Conservation (phyloP, 2,329 filamentous ascomycete genomes). For the Sclerotinia glacialis region DNA sequence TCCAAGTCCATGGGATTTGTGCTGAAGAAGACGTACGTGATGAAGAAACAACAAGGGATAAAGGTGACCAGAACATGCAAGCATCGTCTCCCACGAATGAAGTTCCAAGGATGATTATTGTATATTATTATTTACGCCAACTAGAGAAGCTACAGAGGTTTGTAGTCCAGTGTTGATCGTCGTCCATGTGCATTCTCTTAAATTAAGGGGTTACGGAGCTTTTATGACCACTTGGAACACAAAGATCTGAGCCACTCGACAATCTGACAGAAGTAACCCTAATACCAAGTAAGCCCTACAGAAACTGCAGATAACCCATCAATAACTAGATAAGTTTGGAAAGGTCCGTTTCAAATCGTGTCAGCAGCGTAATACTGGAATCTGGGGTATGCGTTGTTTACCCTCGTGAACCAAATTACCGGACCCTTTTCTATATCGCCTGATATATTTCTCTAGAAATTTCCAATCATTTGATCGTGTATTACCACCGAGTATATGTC, state of each 20-base stretch:
- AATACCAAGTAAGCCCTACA: slow-evolving; percentile 7
- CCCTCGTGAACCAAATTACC: slow-evolving; percentile 19
- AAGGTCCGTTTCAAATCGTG: slow-evolving; percentile 3
- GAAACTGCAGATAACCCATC: not conserved
- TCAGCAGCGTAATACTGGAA: slow-evolving; percentile 6
- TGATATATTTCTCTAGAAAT: slow-evolving; percentile 6
- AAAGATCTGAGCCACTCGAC: slow-evolving; percentile 21
- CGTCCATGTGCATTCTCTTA: not conserved
- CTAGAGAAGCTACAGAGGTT: not conserved
- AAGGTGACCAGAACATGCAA: slow-evolving; percentile 11
- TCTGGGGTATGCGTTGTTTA: slow-evolving; percentile 12
- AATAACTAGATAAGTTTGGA: not conserved
- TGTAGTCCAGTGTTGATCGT: slow-evolving; percentile 1
- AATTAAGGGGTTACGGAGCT: slow-evolving; percentile 18
- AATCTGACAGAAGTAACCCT: slow-evolving; percentile 19
- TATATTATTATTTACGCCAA: not conserved
- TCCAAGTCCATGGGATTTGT: not conserved
- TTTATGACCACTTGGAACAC: slow-evolving; percentile 11
- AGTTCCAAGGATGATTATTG: not conserved
- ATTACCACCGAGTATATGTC: slow-evolving; percentile 23
- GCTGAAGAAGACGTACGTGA: not conserved
- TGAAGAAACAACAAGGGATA: not conserved
- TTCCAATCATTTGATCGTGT: slow-evolving; percentile 20
- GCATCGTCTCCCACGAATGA: slow-evolving; percentile 2
- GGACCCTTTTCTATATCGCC: slow-evolving; percentile 15